A percentile compares a stretch with the other conserved stretches of the same genome.
phyloP scores from a whole-genome alignment of 306 rosid genomes.

The Hippophae tibetana region DNA sequence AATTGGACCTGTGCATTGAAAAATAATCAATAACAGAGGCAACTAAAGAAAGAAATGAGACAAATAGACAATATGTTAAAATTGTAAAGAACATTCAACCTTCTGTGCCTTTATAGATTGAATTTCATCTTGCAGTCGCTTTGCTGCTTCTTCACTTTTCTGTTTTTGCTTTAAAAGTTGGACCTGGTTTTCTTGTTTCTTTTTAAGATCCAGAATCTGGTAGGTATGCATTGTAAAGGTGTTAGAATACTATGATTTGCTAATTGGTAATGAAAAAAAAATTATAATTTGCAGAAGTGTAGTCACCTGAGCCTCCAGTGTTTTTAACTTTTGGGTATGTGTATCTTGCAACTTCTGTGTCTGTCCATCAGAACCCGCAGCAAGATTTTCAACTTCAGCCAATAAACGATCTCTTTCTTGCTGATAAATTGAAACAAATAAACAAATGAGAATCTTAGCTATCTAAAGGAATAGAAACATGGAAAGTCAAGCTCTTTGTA shows the following conservation, averaged over 20 bases:
- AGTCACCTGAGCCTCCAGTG: slow-evolving; percentile 87
- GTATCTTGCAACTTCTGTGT: slow-evolving; percentile 82
- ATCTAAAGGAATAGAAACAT: slow-evolving; percentile 14
- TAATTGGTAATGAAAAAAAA: slow-evolving; percentile 6
- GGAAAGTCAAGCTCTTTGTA: slow-evolving; percentile 19
- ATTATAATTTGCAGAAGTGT: neutral
- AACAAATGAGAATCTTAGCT: slow-evolving; percentile 17
- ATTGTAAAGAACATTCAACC: slow-evolving; percentile 37
- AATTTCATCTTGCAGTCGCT: slow-evolving; percentile 93
- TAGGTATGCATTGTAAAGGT: slow-evolving; percentile 19
- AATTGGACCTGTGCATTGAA: slow-evolving; percentile 62
- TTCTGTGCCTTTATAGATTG: slow-evolving; percentile 95
- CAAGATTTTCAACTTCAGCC: slow-evolving; percentile 95
- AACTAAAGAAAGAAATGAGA: neutral
- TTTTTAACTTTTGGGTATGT: slow-evolving; percentile 83
- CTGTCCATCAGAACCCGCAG: slow-evolving; percentile 92
- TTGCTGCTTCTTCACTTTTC: slow-evolving; percentile 96
- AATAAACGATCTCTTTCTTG: slow-evolving; percentile 86
- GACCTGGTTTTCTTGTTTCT: slow-evolving; percentile 97
- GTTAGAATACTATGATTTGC: slow-evolving; percentile 16
- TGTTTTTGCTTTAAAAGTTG: slow-evolving; percentile 97
- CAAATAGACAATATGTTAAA: slow-evolving; percentile 10
- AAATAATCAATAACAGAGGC: slow-evolving; percentile 4
- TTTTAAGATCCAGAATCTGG: slow-evolving; percentile 91
- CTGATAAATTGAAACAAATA: slow-evolving; percentile 42